These are phyloP conservation scores for Prunus campanulata DNA, from an alignment of 306 rosid genomes.

Conservation along the genomic window DNA sequence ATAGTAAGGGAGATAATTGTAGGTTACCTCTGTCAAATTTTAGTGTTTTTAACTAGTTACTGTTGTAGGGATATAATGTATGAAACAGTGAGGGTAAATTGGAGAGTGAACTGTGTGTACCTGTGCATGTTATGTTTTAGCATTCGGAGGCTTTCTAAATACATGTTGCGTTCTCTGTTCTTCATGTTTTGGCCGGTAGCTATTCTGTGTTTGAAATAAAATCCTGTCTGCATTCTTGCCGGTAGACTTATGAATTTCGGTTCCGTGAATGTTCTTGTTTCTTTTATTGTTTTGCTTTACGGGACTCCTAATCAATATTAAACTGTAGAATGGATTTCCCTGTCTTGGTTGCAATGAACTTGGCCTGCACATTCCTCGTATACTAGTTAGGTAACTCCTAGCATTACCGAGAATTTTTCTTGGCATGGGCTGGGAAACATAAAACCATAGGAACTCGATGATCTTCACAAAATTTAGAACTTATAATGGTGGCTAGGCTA, in stretches of 20 bases:
- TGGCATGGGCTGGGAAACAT: background rate
- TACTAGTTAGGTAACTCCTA: background rate
- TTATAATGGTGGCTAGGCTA: background rate
- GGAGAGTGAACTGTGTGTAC: conserved; percentile 35
- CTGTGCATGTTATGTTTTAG: conserved; percentile 39
- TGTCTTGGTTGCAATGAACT: background rate
- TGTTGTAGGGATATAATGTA: conserved; percentile 55
- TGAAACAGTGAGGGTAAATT: conserved; percentile 40
- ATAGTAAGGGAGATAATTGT: conserved; percentile 14
- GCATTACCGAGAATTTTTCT: background rate
- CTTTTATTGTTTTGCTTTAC: background rate
- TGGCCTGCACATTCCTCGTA: background rate
- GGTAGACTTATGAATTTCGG: background rate
- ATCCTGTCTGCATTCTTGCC: background rate
- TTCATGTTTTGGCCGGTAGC: conserved; percentile 4
- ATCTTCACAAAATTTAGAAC: background rate
- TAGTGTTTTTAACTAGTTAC: conserved; percentile 52
- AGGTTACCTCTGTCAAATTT: conserved; percentile 32
- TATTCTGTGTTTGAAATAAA: background rate
- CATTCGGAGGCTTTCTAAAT: conserved; percentile 40
- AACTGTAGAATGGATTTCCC: background rate
- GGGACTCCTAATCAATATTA: background rate
- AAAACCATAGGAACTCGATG: background rate
- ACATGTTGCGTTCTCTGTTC: conserved; percentile 25
- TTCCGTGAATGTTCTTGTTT: background rate